Base-by-base conservation (phyloP, 1,284 basidiomycete species). In the Moniliella sp. region DNA sequence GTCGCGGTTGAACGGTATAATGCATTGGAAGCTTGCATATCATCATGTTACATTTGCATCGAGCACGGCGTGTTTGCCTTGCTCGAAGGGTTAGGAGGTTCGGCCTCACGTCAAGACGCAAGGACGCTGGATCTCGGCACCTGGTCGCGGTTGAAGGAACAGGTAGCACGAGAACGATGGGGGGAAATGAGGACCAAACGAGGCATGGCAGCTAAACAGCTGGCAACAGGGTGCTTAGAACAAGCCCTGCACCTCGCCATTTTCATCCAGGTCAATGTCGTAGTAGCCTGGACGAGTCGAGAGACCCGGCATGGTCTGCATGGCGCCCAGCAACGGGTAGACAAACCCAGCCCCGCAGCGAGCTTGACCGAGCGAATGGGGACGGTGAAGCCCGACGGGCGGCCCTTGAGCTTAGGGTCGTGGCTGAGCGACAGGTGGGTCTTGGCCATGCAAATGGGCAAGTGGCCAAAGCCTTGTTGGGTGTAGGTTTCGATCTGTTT, bases 291-390 rank as follows among this genome's bases (percentile, higher is more conserved):
- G 84, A 41, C 86, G 75, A 37, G 86, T 93, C 17, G 76, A 81
- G 26, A 94, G 70, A 44, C 88, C 88, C 26, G 91, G 88, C 83
- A 97, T 91, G 38, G 84, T 93, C 62, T 82, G 78, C 80, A 58
- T 58, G 3, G 47, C 42, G 15, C 56, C 56, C 28, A 43, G 46
- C 32, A 94, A 72, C 23, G 86, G 86, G 64, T 91, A 93, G 43
- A 97, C 66, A 72, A 99, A 91, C 18, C 81, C 80, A 32, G 88
- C 86, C 28, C 88, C 4, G 83, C 88, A 9, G 80, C 79, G 15
- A 91, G 67, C 36, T 80, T 70, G 32, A 93, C 80, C 39, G 76
- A 74, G 27, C 81, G 74, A 57, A 99, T 86, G 5, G 88, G 86
- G 37, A 97, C 68, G 4, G 75, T 88, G 66, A 97, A 97, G 23